Conservation (phyloP, 495 filamentous ascomycete genomes). For the Lasiosphaeria hispida region DNA sequence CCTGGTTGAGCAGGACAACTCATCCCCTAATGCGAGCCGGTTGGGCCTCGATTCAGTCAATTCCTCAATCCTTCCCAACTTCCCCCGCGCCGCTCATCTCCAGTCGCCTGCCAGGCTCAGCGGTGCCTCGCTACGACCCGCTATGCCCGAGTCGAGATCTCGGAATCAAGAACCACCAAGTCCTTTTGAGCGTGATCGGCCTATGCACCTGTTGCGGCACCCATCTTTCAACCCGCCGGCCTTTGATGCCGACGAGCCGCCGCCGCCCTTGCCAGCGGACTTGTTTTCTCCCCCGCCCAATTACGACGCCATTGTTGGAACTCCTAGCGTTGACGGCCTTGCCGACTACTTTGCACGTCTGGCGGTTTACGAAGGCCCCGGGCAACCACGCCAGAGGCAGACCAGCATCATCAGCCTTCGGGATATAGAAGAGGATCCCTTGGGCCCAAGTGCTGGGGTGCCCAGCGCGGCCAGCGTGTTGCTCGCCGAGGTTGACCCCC, state of each 20-base stretch:
- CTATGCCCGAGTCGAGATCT: constrained; percentile 17
- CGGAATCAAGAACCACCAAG: not conserved
- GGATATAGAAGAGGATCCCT: constrained; percentile 1
- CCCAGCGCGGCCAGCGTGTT: constrained; percentile 11
- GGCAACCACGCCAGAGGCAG: constrained; percentile 14
- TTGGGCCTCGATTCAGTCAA: constrained; percentile 24
- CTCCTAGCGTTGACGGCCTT: constrained; percentile 73
- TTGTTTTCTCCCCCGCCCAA: constrained; percentile 82
- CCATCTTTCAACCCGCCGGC: constrained; percentile 90
- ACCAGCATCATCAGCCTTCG: not conserved
- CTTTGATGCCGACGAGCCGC: constrained; percentile 85
- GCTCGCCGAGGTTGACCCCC: not conserved
- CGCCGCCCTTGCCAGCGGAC: constrained; percentile 47
- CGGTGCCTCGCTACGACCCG: constrained; percentile 11
- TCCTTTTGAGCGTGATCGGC: constrained; percentile 45
- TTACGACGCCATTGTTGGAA: constrained; percentile 81
- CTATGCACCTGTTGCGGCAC: constrained; percentile 84
- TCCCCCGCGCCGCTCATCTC: constrained; percentile 33
- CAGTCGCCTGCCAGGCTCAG: constrained; percentile 11
- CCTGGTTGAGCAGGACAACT: constrained; percentile 26
- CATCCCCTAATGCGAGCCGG: constrained; percentile 13
- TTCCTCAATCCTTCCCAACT: constrained; percentile 16
- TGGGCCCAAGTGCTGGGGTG: constrained; percentile 1
- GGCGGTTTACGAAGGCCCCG: constrained; percentile 42
- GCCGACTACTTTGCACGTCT: constrained; percentile 83